These are phyloP conservation scores for Penicillium argentinense DNA, from an alignment of 495 filamentous ascomycete genomes.

Conservation along the genomic window DNA sequence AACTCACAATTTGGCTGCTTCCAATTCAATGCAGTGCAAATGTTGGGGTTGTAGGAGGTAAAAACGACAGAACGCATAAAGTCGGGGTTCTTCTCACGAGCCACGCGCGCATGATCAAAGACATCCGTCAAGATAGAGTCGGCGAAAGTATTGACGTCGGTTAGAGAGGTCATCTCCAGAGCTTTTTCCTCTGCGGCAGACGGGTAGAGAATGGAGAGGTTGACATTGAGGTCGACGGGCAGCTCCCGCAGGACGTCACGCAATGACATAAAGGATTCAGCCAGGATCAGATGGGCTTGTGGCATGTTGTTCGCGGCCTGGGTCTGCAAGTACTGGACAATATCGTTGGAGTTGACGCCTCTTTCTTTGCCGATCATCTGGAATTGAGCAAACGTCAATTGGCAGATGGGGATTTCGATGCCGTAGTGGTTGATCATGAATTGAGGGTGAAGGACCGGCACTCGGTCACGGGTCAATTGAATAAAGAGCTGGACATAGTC, in stretches of 20 bases:
- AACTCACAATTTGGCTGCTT: conserved; percentile 93
- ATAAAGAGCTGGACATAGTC: conserved; percentile 90
- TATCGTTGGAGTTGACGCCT: conserved; percentile 32
- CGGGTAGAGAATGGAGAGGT: conserved; percentile 85
- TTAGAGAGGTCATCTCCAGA: conserved; percentile 65
- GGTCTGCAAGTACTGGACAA: conserved; percentile 47
- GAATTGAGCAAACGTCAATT: conserved; percentile 74
- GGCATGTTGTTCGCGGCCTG: conserved; percentile 56
- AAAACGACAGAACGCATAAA: conserved; percentile 85
- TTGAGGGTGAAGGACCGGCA: conserved; percentile 81
- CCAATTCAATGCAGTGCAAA: conserved; percentile 95
- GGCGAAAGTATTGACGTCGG: conserved; percentile 83
- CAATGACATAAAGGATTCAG: conserved; percentile 72
- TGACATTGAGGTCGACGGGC: conserved; percentile 75
- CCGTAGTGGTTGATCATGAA: conserved; percentile 78
- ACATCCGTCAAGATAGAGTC: conserved; percentile 81
- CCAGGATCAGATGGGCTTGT: conserved; percentile 65
- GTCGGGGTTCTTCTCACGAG: conserved; percentile 66
- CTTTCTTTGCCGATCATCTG: conserved; percentile 59
- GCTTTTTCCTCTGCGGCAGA: conserved; percentile 66
- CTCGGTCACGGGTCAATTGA: conserved; percentile 81
- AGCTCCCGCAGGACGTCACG: conserved; percentile 71
- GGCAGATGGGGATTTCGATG: conserved; percentile 77
- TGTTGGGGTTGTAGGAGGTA: conserved; percentile 81
- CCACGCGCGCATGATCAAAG: conserved; percentile 82